Evolutionary conservation across 208 protist genomes (phyloP), one percentile per base, ranked within the genome.

Genomic region (Trypanosoma melophagium): DNA sequence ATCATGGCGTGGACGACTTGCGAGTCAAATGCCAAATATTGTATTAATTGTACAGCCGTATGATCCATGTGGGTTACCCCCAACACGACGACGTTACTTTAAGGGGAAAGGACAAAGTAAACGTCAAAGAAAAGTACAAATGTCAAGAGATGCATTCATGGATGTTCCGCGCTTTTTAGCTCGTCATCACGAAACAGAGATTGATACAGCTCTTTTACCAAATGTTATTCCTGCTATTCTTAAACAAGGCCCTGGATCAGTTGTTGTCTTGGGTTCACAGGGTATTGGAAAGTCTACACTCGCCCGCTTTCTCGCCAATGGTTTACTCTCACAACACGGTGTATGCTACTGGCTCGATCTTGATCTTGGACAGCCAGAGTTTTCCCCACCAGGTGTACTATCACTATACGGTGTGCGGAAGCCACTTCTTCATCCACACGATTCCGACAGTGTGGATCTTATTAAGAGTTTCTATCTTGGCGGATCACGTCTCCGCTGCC

Each of bases 341-440:
- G 55, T 84, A 22, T 87, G 80, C 70, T 91, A 87, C 64, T 97
- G 83, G 80, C 71, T 96, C 25, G 92, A 97, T 42, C 66, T 92
- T 9, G 92, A 97, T 66, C 42, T 96, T 4, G 92, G 90, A 7
- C 92, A 96, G 77, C 85, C 89, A 3, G 88, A 96, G 83, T 96
- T 97, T 55, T 79, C 81, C 9, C 81, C 89, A 7, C 86, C 89
- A 12, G 88, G 88, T 5, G 75, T 86, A 63, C 35, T 96, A n/a
- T 71, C 79, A 0, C 67, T 97, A 12, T 81, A 80, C 22, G 52
- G 73, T 47, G 57, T 95, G 28, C 77, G 72, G 14, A 69, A 74
- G 8, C 87, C 88, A 12, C 71, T 97, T 31, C 58, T 88, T 42
- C 64, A 65, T 25, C 54, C 80, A 31, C 78, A 80, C 22, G 81